Evolutionary conservation across 768 basidiomycete genomes (phyloP), one percentile per base, ranked within the genome.

Genomic region (Suillus subluteus): DNA sequence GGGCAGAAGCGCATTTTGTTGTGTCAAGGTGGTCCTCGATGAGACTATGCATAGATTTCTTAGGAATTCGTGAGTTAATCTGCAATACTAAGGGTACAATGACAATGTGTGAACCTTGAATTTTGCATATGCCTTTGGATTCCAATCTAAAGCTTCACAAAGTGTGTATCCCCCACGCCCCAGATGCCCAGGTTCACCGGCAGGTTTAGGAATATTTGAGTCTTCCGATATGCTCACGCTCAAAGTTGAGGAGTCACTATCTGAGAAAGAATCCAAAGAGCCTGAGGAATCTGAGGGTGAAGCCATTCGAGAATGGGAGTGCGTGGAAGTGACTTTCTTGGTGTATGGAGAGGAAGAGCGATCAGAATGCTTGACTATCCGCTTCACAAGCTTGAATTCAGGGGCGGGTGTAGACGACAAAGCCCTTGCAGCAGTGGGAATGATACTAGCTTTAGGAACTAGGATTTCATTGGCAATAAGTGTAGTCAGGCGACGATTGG

Each of bases 131-230:
- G 50, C 15, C 44, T 68, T 69, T 2, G 55, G 58, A 21, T 71
- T 64, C 75, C 74, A 76, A 9, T 58, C 50, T 3, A 76, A 52
- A 1, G 64, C 70, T 2, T 62, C 66, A 55, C 70, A 58, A 16
- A 77, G 67, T 11, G 55, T 75, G 46, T 78, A 77, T 0, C 76
- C 73, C 16, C 74, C 75, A 4, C 62, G 44, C 8, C 72, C 69
- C 16, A 73, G 73, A 15, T 62, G 54, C 21, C 73, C 75, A 26
- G 67, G 70, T 55, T 77, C 70, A 18, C 43, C 43, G 3, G 43
- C 18, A 18, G 43, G 43, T 18, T 44, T 44, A 18, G 43, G 43
- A 18, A 44, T 44, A 18, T 44, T 44, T 12, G 12, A 44, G 43
- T 44, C 43, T 44, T 44, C 43, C 4, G 18, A 12, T 44, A 44